Base-by-base conservation (phyloP, 345 rosid species). In the Gossypium ekmanianum region DNA sequence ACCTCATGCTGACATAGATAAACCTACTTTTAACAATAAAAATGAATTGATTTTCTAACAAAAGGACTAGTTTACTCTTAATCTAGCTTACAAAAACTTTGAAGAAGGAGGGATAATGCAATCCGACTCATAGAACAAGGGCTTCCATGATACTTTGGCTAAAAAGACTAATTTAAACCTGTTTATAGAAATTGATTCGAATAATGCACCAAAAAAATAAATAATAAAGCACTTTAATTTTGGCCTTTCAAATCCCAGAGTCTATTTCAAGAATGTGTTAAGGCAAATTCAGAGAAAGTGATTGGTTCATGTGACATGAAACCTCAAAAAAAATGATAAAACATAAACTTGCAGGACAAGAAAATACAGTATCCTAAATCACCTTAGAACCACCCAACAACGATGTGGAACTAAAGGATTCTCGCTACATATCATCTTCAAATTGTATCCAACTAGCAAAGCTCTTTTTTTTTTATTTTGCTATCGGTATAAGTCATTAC, bases 331-430 rank as follows among this genome's bases (percentile, higher is more conserved):
- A 58, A 58, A 57, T 10, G 62, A 57, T 22, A 58, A 58, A 58
- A 3, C 39, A 58, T 24, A 47, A 52, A 16, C 74, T 43, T 5
- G 41, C 27, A 54, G 41, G 68, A 47, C 74, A 39, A 22, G 27
- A 74, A 77, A 75, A 54, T 57, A 72, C 44, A 41, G 52, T 39
- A 79, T 64, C 76, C 80, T 79, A 83, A 81, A 84, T 87, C 88
- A 74, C 90, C 85, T 85, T 73, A 78, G 87, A 75, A 68, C 88
- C 90, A 67, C 69, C 69, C 39, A 71, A 63, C 24, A 27, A 26
- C 45, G 18, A 66, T 17, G 75, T 64, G 85, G 83, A 68, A 62
- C 90, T 75, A 81, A 85, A 78, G 88, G 88, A 87, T 84, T 87
- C 84, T 71, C 72, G 24, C 73, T 77, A 77, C 79, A 68, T n/a